Conservation (phyloP, 495 filamentous ascomycete species). For the Aspergillus leporis region DNA sequence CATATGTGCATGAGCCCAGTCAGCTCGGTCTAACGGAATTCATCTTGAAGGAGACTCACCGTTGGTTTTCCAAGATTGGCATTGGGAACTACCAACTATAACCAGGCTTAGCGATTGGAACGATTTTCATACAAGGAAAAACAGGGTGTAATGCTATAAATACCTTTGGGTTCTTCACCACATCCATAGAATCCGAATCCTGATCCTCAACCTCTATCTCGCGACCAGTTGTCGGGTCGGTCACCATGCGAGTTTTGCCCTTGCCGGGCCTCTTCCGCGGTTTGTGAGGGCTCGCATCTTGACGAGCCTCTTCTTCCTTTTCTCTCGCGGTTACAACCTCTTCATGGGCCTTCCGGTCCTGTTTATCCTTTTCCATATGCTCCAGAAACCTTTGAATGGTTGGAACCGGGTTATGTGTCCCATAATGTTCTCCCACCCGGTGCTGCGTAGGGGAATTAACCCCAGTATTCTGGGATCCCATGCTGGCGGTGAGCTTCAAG, state of each 20-base stretch:
- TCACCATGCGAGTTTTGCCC: constrained; percentile 66
- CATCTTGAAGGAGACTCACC: constrained; percentile 32
- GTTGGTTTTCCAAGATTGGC: constrained; percentile 78
- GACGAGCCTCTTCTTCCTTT: constrained; percentile 39
- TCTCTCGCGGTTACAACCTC: constrained; percentile 53
- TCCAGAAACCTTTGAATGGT: constrained; percentile 84
- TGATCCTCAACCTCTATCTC: constrained; percentile 88
- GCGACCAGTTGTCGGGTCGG: constrained; percentile 83
- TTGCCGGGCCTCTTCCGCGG: constrained; percentile 42
- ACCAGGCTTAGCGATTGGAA: not conserved
- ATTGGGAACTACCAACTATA: constrained; percentile 80
- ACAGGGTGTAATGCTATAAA: constrained; percentile 7
- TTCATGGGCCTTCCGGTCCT: constrained; percentile 66
- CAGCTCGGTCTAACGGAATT: not conserved
- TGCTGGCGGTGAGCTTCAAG: constrained; percentile 14
- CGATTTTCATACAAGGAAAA: not conserved
- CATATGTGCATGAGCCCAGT: not conserved
- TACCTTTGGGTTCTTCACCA: constrained; percentile 69
- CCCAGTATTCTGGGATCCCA: constrained; percentile 24
- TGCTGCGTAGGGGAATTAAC: constrained; percentile 28
- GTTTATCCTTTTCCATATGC: constrained; percentile 75
- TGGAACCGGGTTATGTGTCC: constrained; percentile 69
- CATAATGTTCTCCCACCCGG: constrained; percentile 45
- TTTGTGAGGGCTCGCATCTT: constrained; percentile 39
- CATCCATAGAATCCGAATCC: constrained; percentile 64